Conservation (phyloP, 2,329 filamentous ascomycete species). For the Verticillium alfalfae region DNA sequence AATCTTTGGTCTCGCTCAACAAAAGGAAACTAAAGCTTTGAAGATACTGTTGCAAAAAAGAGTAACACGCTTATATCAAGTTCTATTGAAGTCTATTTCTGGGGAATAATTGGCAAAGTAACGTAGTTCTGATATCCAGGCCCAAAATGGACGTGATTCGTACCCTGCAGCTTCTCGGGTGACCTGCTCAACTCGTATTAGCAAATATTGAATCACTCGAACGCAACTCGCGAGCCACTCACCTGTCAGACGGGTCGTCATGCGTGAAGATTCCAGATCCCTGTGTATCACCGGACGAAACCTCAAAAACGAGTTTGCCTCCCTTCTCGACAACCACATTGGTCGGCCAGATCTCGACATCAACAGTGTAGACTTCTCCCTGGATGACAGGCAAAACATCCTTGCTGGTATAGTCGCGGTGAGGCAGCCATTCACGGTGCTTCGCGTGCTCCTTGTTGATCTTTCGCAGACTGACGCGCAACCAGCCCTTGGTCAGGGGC, state of each 20-base stretch:
- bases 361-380: constrained; percentile 52
- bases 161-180: constrained; percentile 29
- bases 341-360: constrained; percentile 61
- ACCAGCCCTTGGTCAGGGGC: constrained; percentile 60
- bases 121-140: constrained; percentile 43
- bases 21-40: no score
- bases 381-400: constrained; percentile 50
- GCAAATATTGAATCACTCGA: constrained; percentile 20
- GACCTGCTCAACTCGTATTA: constrained; percentile 39
- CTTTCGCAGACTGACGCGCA: constrained; percentile 52
- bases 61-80: not conserved
- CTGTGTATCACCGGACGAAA: constrained; percentile 52
- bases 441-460: constrained; percentile 42
- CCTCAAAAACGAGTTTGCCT: constrained; percentile 48
- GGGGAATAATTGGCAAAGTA: constrained; percentile 45
- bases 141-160: constrained; percentile 50
- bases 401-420: constrained; percentile 51
- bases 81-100: not conserved
- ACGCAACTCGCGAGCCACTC: constrained; percentile 25
- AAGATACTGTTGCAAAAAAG: no score
- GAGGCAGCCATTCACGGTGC: constrained; percentile 48
- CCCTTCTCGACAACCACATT: constrained; percentile 46
- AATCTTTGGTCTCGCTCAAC: no score
- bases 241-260: constrained; percentile 41
- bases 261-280: constrained; percentile 54